phyloP scores from a whole-genome alignment of 345 rosid species.

The Diplotaxis tenuifolia region DNA sequence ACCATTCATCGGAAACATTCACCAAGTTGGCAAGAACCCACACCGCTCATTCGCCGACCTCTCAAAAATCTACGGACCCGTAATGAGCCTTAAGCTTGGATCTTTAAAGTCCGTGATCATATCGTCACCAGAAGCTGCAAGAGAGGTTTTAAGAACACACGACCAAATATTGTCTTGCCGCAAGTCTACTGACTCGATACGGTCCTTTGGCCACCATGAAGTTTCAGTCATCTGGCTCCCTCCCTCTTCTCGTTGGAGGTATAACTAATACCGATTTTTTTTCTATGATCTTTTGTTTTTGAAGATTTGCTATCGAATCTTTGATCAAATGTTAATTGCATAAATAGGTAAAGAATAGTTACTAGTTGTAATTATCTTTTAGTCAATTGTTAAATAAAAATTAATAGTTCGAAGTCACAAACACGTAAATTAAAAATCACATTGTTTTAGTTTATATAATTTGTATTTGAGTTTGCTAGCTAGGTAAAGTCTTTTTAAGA shows the following conservation, averaged over 20 bases:
- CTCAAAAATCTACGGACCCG: constrained; percentile 44
- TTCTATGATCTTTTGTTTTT: neutral
- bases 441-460: neutral
- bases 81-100: constrained; percentile 43
- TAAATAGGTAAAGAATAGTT: neutral
- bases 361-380: neutral
- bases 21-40: too few relatives aligned
- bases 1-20: too few relatives aligned
- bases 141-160: constrained; percentile 34
- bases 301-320: neutral
- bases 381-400: neutral
- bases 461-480: too few relatives aligned
- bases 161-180: constrained; percentile 37
- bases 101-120: constrained; percentile 26
- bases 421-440: neutral
- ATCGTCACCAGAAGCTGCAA: constrained; percentile 29
- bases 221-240: constrained; percentile 32
- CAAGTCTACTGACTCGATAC: constrained; percentile 8
- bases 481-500: too few relatives aligned
- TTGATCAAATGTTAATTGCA: neutral
- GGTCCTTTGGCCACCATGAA: constrained; percentile 25
- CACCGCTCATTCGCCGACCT: constrained; percentile 38
- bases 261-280: neutral
- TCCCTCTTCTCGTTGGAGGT: constrained; percentile 30
- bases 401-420: neutral